These are phyloP conservation scores for Verticillium dahliae DNA, from an alignment of 2,329 filamentous ascomycete genomes.

Conservation along the genomic window DNA sequence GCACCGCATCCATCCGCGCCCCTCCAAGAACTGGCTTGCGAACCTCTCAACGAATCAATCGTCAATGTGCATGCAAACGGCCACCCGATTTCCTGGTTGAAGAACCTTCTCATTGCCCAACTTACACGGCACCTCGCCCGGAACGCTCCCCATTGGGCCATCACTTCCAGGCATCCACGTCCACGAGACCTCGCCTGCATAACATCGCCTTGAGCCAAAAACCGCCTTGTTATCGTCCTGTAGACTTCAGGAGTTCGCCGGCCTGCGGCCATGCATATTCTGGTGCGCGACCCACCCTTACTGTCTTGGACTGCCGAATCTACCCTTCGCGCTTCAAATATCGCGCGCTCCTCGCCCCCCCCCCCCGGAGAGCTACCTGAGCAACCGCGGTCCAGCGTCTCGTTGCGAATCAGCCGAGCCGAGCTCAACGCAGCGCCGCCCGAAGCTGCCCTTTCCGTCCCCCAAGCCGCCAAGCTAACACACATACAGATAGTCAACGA, in stretches of 20 bases:
- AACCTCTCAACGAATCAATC: neutral
- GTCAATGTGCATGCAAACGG: neutral
- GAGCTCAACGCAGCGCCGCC: neutral
- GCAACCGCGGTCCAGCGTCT: neutral
- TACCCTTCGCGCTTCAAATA: neutral
- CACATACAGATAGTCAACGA: slow-evolving; percentile 37
- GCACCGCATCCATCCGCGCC: neutral
- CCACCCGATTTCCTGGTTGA: neutral
- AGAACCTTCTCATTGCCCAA: neutral
- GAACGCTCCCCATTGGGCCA: neutral
- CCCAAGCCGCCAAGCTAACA: neutral
- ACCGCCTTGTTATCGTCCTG: neutral
- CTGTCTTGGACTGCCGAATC: neutral
- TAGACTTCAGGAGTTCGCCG: neutral
- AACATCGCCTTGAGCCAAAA: neutral
- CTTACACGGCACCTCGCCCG: slow-evolving; percentile 1
- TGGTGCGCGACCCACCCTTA: slow-evolving; percentile 2
- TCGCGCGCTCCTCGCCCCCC: neutral
- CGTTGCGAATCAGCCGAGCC: neutral
- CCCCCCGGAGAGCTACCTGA: neutral
- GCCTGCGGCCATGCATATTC: neutral
- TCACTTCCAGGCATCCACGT: neutral
- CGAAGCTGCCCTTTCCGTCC: neutral
- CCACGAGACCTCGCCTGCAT: slow-evolving; percentile 1
- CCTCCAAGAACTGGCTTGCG: neutral